phyloP scores from a whole-genome alignment of 345 rosid species.

The Trapa incisa region DNA sequence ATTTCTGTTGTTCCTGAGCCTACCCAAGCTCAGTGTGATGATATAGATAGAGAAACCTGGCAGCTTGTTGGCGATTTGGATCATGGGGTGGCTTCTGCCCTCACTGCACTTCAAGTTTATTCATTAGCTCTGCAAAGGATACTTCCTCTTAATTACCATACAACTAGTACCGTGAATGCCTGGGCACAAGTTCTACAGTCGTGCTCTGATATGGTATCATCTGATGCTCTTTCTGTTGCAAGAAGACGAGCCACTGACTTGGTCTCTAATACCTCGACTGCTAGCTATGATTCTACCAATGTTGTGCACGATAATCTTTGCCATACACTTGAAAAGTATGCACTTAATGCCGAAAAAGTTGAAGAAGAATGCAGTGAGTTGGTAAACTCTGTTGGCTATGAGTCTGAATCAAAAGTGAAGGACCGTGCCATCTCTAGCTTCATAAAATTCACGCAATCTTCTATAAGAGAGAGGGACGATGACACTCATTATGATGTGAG shows the following conservation, averaged over 20 bases:
- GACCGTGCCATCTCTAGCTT: conserved; percentile 60
- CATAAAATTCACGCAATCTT: conserved; percentile 54
- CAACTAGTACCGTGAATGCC: conserved; percentile 58
- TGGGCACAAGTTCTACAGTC: conserved; percentile 74
- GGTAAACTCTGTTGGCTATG: conserved; percentile 44
- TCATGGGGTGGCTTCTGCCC: conserved; percentile 54
- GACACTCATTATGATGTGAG: conserved; percentile 28
- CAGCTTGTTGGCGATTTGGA: conserved; percentile 54
- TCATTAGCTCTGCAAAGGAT: conserved; percentile 70
- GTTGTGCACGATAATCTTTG: conserved; percentile 46
- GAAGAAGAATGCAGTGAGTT: conserved; percentile 55
- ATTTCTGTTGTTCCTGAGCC: conserved; percentile 90
- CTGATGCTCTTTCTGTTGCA: conserved; percentile 54
- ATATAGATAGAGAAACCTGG: conserved; percentile 70
- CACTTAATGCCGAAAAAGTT: conserved; percentile 43
- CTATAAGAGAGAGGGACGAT: conserved; percentile 37
- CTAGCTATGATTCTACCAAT: conserved; percentile 39
- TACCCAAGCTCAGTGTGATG: conserved; percentile 70
- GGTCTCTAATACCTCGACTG: conserved; percentile 34
- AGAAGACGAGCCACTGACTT: conserved; percentile 70
- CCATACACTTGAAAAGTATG: conserved; percentile 43
- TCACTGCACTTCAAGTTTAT: conserved; percentile 50
- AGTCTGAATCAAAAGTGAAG: conserved; percentile 61
- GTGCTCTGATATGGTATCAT: conserved; percentile 55
- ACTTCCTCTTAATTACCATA: conserved; percentile 66